Conservation (phyloP, 345 rosid species). For the Dipteronia sinensis region DNA sequence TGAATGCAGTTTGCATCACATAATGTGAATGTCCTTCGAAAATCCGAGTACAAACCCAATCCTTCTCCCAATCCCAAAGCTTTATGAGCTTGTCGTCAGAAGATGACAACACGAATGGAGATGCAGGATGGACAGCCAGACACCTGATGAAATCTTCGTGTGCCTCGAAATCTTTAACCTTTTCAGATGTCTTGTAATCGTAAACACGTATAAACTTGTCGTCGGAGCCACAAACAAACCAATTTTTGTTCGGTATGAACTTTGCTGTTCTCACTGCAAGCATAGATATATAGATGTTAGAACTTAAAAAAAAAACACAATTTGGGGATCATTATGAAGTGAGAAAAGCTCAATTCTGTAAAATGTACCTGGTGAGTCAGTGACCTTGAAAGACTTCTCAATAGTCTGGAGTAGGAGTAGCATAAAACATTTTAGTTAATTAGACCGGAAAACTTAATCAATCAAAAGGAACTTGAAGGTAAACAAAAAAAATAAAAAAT, state of each 20-base stretch:
- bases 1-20: constrained; percentile 99
- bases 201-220: constrained; percentile 93
- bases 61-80: constrained; percentile 99
- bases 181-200: constrained; percentile 96
- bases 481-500: too few species aligned
- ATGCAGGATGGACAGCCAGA: constrained; percentile 93
- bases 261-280: constrained; percentile 95
- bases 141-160: constrained; percentile 98
- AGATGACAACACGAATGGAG: constrained; percentile 91
- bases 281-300: constrained; percentile 1
- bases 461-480: too few species aligned
- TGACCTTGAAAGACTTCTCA: constrained; percentile 89
- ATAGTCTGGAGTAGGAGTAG: constrained; percentile 44
- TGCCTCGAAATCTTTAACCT: constrained; percentile 93
- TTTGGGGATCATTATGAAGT: constrained; percentile 11
- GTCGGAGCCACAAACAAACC: constrained; percentile 99
- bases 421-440: too few species aligned
- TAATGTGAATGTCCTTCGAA: constrained; percentile 99
- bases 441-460: too few species aligned
- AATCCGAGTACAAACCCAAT: constrained; percentile 94
- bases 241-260: constrained; percentile 85
- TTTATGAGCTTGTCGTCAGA: constrained; percentile 99
- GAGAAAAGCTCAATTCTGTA: background rate
- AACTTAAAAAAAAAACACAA: background rate
- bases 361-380: constrained; percentile 84